Base-by-base conservation (phyloP, 345 rosid genomes). In the Ailanthus altissimus region DNA sequence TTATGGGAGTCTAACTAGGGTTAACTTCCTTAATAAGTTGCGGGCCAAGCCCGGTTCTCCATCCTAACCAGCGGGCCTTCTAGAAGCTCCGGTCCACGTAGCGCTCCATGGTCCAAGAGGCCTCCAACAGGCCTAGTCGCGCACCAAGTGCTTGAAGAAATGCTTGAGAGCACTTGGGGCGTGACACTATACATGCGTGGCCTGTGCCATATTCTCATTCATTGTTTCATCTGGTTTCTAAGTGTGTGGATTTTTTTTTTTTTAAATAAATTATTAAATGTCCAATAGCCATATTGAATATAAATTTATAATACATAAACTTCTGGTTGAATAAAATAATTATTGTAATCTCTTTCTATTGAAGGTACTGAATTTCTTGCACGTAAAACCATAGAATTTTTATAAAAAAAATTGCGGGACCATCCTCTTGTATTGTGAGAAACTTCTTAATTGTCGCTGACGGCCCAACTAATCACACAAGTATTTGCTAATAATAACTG, bases 201-300 rank as follows among this genome's bases (percentile, higher is more conserved):
- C 42, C 36, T 25, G 65, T 42, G 46, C 36, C 85, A 77, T 67
- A 28, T 75, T 75, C 78, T 40, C 73, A 70, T 81, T 80, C 77
- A 81, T 70, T 79, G 69, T 71, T 67, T 77, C 73, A 61, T 69
- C 59, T 75, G 77, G 83, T 77, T 82, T 77, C 12, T 1, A 65
- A 63, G 85, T 57, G 82, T 74, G 81, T 66, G 83, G 82, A 80
- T 13, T 80, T 75, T 56, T 57, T n/a, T n/a, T n/a, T n/a, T n/a
- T n/a, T n/a, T n/a, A 32, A 32, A 32, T 1, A 32, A 32, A 32
- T 32, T 1, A 1, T 1, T 32, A 32, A 1, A 32, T 32, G 38
- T 1, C 38, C 38, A 32, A 32, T 32, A 32, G 10, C 25, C 59
- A 6, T 54, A n/a, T 54, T 23, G n/a, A 54, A 18, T 18, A 54